Base-by-base conservation (phyloP, 2,329 filamentous ascomycete genomes). In the Graphilbum ipis-grandicollis region DNA sequence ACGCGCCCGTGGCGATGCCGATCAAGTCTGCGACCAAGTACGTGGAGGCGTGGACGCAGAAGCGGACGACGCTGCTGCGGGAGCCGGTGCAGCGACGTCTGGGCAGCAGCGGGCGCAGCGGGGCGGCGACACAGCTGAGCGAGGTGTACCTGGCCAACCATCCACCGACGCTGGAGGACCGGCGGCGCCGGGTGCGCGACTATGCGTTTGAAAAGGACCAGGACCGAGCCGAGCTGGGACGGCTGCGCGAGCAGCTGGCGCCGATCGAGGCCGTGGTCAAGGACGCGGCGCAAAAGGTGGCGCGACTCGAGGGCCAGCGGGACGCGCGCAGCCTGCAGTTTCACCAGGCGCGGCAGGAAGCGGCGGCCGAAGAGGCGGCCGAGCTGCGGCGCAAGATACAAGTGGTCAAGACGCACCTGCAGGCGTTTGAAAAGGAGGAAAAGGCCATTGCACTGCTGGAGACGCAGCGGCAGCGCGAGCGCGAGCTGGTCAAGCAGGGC, bases 191-290 rank as follows among this genome's bases (percentile, higher is more conserved):
- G 44, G 56, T 76, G 25, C 69, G 68, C 46, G 81, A 84, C 25
- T 98, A 98, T 58, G 66, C 75, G 3, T 98, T 98, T 60, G 61
- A 98, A 36, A 74, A 86, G 47, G 78, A 83, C 43, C 96, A 96
- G 59, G 75, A 82, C 41, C 75, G 76, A 18, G 66, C 69, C n/a
- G 90, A 98, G 57, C 79, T 96, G 55, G 68, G 71, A 39, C 69
- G 81, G 45, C 62, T 98, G 36, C 75, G 74, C 46, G 63, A 60
- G 9, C 68, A 75, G 31, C 68, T 90, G 49, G 75, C 72, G 52
- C 61, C 61, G 52, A 53, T 57, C n/a, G 84, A 80, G 58, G 37
- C 40, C 14, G 21, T 35, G n/a, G 39, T 34, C 34, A 46, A 44
- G 36, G 17, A 28, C 30, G 39, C 37, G 33, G 36, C 37, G 31